phyloP scores from a whole-genome alignment of 2,329 filamentous ascomycete species.

The Penicillium sp. region DNA sequence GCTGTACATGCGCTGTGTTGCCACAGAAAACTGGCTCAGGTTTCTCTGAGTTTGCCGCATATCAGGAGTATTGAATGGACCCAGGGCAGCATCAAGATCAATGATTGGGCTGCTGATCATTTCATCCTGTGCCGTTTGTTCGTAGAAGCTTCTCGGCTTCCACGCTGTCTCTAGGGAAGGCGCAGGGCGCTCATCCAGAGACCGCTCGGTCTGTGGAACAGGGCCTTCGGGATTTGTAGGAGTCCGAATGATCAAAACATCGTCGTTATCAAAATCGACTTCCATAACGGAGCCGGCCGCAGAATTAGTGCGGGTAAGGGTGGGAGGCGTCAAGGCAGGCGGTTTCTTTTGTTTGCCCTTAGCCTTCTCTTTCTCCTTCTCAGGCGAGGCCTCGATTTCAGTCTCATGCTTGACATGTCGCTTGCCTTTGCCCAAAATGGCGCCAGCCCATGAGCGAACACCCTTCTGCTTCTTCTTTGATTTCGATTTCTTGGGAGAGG shows the following conservation, averaged over 20 bases:
- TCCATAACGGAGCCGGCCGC: conserved; percentile 45
- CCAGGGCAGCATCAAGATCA: conserved; percentile 89
- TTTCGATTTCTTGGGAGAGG: conserved; percentile 33
- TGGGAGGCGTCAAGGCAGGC: conserved; percentile 44
- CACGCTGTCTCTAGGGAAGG: conserved; percentile 36
- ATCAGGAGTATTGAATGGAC: conserved; percentile 77
- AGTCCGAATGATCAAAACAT: conserved; percentile 49
- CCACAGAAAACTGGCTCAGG: conserved; percentile 40
- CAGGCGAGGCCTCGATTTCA: conserved; percentile 24
- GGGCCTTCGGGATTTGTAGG: conserved; percentile 40
- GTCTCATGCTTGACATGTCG: conserved; percentile 46
- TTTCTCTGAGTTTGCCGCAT: conserved; percentile 35
- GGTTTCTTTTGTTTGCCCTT: conserved; percentile 8
- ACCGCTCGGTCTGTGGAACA: conserved; percentile 19
- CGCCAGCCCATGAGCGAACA: conserved; percentile 64
- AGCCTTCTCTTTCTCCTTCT: conserved; percentile 7
- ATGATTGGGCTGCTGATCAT: conserved; percentile 72
- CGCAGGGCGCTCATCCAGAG: conserved; percentile 14
- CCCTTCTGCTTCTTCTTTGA: conserved; percentile 65
- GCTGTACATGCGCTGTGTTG: conserved; percentile 50
- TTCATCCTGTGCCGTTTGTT: conserved; percentile 58
- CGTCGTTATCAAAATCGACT: conserved; percentile 51
- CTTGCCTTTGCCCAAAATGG: conserved; percentile 48
- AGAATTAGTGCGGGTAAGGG: conserved; percentile 41
- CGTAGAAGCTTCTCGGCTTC: conserved; percentile 47